Percentiles rank a stretch among this genome's conserved stretches.
Evolutionary conservation across 2,329 filamentous ascomycete genomes (phyloP).

Genomic region (Calonectria pauciramosa): DNA sequence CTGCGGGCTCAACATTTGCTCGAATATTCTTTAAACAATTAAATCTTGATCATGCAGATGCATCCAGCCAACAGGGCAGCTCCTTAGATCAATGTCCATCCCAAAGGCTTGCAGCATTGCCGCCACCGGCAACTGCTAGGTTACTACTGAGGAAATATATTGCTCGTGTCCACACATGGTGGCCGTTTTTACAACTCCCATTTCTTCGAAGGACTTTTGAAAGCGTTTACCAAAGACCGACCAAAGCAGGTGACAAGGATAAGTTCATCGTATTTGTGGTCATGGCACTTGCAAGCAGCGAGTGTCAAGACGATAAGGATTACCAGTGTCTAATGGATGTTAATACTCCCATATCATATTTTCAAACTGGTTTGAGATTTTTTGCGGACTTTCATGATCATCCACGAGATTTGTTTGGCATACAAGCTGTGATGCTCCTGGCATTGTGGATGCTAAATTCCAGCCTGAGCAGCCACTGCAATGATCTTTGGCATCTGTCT

Average conservation of each 20-base stretch:
- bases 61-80: not conserved
- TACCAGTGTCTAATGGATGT: constrained; percentile 38
- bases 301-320: constrained; percentile 25
- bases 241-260: constrained; percentile 26
- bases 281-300: constrained; percentile 35
- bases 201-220: constrained; percentile 29
- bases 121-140: constrained; percentile 34
- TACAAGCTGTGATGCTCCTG: constrained; percentile 40
- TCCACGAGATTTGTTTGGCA: constrained; percentile 33
- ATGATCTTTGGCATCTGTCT: constrained; percentile 45
- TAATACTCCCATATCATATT: constrained; percentile 39
- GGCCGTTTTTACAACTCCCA: constrained; percentile 43
- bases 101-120: constrained; percentile 32
- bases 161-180: constrained; percentile 42
- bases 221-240: constrained; percentile 31
- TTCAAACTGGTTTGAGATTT: constrained; percentile 38
- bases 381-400: constrained; percentile 37
- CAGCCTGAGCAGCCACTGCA: constrained; percentile 31
- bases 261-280: constrained; percentile 37
- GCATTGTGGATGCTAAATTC: constrained; percentile 45
- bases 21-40: constrained; percentile 45
- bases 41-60: constrained; percentile 17
- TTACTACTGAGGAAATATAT: constrained; percentile 38
- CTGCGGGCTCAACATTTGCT: constrained; percentile 43
- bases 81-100: constrained; percentile 16